Evolutionary conservation across 164 flowering plant species (phyloP).

Genomic region (Liquidambar formosana): DNA sequence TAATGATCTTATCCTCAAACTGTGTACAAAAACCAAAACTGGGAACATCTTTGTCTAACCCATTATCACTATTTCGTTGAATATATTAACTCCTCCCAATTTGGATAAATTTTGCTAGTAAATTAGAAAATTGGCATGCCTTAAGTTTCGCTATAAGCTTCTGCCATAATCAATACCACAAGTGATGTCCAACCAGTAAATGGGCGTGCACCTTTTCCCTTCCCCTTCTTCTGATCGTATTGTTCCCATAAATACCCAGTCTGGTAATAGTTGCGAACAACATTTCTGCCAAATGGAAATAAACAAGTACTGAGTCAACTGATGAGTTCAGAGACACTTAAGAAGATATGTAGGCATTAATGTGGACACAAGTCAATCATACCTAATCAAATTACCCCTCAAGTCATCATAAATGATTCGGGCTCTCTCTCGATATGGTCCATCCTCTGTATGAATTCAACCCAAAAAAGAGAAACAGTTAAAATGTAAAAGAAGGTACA

Average conservation of each 20-base stretch:
- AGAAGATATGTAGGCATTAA: neutral
- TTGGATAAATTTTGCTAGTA: neutral
- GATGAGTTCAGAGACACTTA: neutral
- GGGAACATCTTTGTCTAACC: neutral
- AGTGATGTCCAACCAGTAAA: conserved; percentile 98
- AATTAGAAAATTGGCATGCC: neutral
- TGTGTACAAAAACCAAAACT: conserved; percentile 16
- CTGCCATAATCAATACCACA: conserved; percentile 80
- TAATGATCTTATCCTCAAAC: too few species aligned
- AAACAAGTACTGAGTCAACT: neutral
- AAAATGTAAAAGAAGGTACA: neutral
- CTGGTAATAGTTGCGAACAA: conserved; percentile 59
- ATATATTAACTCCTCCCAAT: neutral
- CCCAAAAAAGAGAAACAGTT: neutral
- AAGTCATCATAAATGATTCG: conserved; percentile 56
- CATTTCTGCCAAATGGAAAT: conserved; percentile 53
- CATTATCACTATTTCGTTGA: neutral
- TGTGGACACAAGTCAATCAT: neutral
- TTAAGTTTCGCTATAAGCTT: conserved; percentile 42
- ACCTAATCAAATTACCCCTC: conserved; percentile 86
- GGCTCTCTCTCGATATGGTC: conserved; percentile 54
- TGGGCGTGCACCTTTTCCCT: conserved; percentile 80
- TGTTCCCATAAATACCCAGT: conserved; percentile 97
- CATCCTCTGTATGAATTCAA: conserved; percentile 32
- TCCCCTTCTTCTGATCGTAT: conserved; percentile 79